Base-by-base conservation (phyloP, 176 grass and related monocot genomes). In the Raddia guianensis region DNA sequence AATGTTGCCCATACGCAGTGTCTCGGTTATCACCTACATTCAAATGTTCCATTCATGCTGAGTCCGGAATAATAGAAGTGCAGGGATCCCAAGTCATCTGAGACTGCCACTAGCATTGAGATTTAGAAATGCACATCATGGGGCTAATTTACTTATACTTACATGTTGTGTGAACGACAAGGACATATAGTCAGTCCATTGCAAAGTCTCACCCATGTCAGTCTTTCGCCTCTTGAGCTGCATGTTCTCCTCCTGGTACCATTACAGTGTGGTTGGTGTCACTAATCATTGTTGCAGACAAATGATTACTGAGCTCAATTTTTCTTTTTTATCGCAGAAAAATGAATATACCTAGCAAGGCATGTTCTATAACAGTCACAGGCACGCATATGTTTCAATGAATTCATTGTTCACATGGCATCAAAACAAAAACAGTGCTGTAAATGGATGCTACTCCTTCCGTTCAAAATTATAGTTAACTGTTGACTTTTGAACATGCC, bases 121-220 rank as follows among this genome's bases (percentile, higher is more conserved):
- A 35, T 11, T 0, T 20, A 11, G 51, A 27, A 33, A 45, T 46
- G 3, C 10, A 15, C 19, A 32, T 15, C 12, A 43, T 52, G n/a
- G 5, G 43, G 43, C 33, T 32, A 6, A 63, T 42, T 51, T 15
- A 52, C 4, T 42, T 42, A 14, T 42, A 20, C 88, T 88, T 91
- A 99, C 97, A 56, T 96, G 88, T 53, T 99, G 97, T 15, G 97
- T 99, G 76, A 99, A 99, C 4, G 97, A 78, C 78, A 96, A 20
- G 3, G 97, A 91, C 93, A 99, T 91, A 76, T 99, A 99, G 76
- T 99, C 93, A 0, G 84, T 91, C 97, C 97, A 99, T 43, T 93
- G 84, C 33, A 99, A 85, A 68, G 78, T 72, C 48, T 93, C 82
- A 0, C 90, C 97, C 5, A 50, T 49, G 18, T 84, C 66, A 0